Base-by-base conservation (phyloP, 768 basidiomycete genomes). In the Calocybe indica region DNA sequence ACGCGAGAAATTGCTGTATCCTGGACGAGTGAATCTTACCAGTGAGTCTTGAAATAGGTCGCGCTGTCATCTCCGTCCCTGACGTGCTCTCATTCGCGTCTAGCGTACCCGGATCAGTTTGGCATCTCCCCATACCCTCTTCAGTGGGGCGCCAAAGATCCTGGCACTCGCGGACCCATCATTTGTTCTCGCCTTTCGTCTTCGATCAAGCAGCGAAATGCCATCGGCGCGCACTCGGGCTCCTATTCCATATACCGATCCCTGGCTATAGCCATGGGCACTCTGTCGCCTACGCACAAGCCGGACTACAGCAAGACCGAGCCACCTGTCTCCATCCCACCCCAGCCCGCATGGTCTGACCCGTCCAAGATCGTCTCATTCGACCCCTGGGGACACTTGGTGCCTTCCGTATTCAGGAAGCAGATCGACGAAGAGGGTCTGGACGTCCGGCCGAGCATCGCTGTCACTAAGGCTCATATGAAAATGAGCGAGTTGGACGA, bases 191-290 rank as follows among this genome's bases (percentile, higher is more conserved):
- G 94, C 22, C 83, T 93, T 14, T 79, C 86, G 0, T 75, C 76
- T 9, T 83, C 85, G 30, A 87, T 95, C 72, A 94, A 93, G 68
- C 78, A 83, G 45, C 85, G 95, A 40, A 97, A 97, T 64, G 88
- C 94, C 22, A 79, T 97, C 60, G 94, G 95, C 7, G 93, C 95
- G 0, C 93, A 96, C 62, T 85, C 84, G 0, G 94, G 95, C 5
- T 88, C 86, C 1, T 97, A 97, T 66, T 92, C 88, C 10, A 93
- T 96, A 66, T 97, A 96, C 65, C 84, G 92, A 32, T 91, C 95
- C 0, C 76, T 98, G 9, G 82, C 88, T 7, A 93, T 96, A 60
- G 95, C 92, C 6, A 87, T 95, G 78, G 88, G 88, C 35, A 77
- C 85, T 2, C 80, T 92, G 47, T 71, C 80, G 29, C 88, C 88